Conservation (phyloP, 2,329 filamentous ascomycete species). For the Arthrobotrys pseudoclavata region DNA sequence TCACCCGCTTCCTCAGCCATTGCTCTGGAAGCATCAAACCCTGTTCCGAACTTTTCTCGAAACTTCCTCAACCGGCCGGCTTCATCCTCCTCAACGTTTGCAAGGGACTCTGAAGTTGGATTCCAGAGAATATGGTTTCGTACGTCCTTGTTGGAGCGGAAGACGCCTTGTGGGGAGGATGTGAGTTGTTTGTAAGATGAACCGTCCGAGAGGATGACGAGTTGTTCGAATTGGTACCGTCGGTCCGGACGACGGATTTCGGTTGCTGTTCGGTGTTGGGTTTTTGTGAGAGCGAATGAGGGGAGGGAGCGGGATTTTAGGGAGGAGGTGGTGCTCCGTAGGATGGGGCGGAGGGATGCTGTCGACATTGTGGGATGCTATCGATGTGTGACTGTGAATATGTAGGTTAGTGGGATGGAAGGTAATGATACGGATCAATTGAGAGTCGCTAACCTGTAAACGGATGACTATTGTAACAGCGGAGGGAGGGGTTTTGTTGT, state of each 20-base stretch:
- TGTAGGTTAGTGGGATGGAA: not conserved
- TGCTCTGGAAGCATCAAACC: constrained; percentile 76
- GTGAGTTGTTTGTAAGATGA: constrained; percentile 84
- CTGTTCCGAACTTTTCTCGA: constrained; percentile 83
- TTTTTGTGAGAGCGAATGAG: constrained; percentile 70
- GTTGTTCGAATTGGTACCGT: constrained; percentile 97
- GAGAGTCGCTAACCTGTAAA: not conserved
- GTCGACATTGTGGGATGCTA: constrained; percentile 55
- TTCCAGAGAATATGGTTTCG: constrained; percentile 94
- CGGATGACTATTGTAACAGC: not conserved
- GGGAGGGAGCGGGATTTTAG: constrained; percentile 22
- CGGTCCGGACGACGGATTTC: constrained; percentile 89
- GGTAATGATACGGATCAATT: constrained; percentile 18
- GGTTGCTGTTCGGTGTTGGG: constrained; percentile 76
- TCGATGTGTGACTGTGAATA: not conserved
- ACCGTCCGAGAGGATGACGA: constrained; percentile 92
- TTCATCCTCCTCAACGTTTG: constrained; percentile 94
- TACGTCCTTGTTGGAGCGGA: constrained; percentile 80
- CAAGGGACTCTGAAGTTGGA: constrained; percentile 81
- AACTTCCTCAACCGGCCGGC: constrained; percentile 90
- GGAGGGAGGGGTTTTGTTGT: not conserved
- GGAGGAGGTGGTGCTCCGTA: constrained; percentile 50
- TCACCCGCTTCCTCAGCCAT: constrained; percentile 47
- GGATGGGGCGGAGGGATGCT: constrained; percentile 58
- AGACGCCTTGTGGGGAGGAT: constrained; percentile 76